Conservation (phyloP, 495 filamentous ascomycete genomes). For the Xylaria flabelliformis region DNA sequence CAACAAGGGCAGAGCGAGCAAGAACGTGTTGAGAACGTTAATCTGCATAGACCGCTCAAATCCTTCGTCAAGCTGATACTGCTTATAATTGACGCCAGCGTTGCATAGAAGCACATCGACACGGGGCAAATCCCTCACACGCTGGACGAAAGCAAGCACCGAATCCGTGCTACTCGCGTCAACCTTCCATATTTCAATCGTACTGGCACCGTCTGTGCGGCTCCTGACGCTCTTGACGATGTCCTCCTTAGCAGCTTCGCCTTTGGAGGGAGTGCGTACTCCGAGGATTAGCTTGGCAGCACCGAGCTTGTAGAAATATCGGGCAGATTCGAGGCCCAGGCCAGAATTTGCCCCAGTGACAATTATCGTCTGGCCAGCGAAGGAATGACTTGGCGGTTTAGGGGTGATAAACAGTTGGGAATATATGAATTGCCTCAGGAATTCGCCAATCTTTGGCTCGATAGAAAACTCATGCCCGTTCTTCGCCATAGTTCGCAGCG, state of each 20-base stretch:
- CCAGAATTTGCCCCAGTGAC: constrained; percentile 61
- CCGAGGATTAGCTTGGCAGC: constrained; percentile 53
- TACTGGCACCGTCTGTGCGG: background rate
- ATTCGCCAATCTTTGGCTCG: constrained; percentile 1
- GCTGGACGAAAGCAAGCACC: background rate
- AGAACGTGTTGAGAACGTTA: constrained; percentile 53
- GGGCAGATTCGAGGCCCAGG: constrained; percentile 54
- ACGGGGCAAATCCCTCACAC: constrained; percentile 33
- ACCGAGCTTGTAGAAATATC: constrained; percentile 47
- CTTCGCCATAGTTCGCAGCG: background rate
- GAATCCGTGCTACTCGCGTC: background rate
- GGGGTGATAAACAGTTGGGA: constrained; percentile 52
- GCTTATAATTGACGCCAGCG: constrained; percentile 49
- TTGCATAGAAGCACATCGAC: constrained; percentile 56
- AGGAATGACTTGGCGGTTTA: constrained; percentile 30
- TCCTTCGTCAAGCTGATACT: constrained; percentile 43
- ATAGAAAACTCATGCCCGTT: constrained; percentile 2
- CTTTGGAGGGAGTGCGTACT: constrained; percentile 50
- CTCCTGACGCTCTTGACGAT: constrained; percentile 28
- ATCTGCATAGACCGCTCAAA: constrained; percentile 53
- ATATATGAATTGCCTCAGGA: constrained; percentile 45
- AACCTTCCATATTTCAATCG: constrained; percentile 2
- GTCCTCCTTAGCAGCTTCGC: constrained; percentile 44
- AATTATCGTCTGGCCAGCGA: constrained; percentile 51
- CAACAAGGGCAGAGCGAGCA: constrained; percentile 48